Evolutionary conservation across 768 basidiomycete genomes (phyloP).

Genomic region (Pulveroboletus sp.): DNA sequence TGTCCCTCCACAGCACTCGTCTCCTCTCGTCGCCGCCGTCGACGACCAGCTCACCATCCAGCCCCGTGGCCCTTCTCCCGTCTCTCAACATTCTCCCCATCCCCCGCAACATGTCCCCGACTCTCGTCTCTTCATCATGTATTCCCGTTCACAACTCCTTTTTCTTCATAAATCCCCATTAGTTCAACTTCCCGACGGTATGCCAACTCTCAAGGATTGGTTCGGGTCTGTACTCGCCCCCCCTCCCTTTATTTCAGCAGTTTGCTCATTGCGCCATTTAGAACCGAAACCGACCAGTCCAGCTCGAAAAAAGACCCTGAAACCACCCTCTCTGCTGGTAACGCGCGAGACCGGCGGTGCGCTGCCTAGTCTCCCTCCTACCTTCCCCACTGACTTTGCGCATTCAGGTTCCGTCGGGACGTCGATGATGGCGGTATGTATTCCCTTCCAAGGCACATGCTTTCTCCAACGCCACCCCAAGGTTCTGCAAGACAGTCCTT

Average conservation of each 20-base stretch:
- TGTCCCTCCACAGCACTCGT: constrained; percentile 11
- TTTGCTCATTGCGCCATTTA: constrained; percentile 27
- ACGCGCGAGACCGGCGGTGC: constrained; percentile 68
- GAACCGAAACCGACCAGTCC: constrained; percentile 44
- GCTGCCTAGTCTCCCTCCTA: constrained; percentile 8
- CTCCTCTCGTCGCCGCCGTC: constrained; percentile 27
- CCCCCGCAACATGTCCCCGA: constrained; percentile 20
- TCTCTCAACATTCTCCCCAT: constrained; percentile 6
- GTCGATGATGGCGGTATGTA: constrained; percentile 66
- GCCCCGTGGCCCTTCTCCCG: constrained; percentile 6
- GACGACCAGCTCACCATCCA: constrained; percentile 33
- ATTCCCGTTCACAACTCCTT: constrained; percentile 69
- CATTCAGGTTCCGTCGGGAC: constrained; percentile 68
- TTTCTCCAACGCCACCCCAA: constrained; percentile 33
- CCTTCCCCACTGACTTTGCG: constrained; percentile 7
- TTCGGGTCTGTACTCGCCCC: constrained; percentile 63
- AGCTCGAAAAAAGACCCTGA: constrained; percentile 64
- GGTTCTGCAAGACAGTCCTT: constrained; percentile 62
- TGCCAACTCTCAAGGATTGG: constrained; percentile 85
- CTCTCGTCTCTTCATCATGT: constrained; percentile 53
- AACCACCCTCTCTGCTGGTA: constrained; percentile 43
- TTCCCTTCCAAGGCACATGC: constrained; percentile 3
- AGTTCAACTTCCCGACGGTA: constrained; percentile 64
- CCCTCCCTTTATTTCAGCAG: constrained; percentile 5
- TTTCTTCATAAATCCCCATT: constrained; percentile 71